phyloP scores from a whole-genome alignment of 1,284 basidiomycete species.

The Exobasidium rhododendri region DNA sequence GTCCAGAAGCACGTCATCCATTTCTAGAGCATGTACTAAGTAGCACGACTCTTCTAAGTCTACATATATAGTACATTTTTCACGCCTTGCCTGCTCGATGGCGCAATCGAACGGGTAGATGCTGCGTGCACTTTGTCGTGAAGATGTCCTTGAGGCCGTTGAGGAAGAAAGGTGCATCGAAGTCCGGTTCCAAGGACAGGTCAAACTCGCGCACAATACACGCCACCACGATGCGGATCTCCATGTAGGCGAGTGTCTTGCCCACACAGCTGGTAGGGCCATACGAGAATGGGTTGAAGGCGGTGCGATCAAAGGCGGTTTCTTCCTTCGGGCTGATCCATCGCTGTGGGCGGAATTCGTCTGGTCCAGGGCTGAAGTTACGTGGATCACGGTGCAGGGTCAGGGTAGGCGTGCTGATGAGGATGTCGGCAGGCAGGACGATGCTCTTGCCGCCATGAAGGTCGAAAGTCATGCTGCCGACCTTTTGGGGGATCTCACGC shows the following conservation, averaged over 20 bases:
- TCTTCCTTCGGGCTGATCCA: conserved; percentile 2
- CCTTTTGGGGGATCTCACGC: conserved; percentile 9
- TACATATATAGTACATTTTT: no score
- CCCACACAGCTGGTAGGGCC: conserved; percentile 14
- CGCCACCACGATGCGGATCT: conserved; percentile 15
- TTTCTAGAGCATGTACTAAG: no score
- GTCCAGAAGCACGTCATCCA: no score
- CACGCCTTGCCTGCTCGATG: no score
- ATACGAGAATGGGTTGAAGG: conserved; percentile 11
- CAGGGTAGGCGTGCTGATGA: conserved; percentile 22
- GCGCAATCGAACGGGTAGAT: background rate
- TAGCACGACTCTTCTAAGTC: no score
- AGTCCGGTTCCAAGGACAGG: background rate
- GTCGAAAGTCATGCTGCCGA: background rate
- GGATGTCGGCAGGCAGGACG: conserved; percentile 9
- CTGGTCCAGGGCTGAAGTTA: conserved; percentile 17
- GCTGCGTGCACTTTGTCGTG: background rate
- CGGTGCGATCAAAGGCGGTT: background rate
- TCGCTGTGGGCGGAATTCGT: conserved; percentile 12
- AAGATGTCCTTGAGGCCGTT: conserved; percentile 13
- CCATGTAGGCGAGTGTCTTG: conserved; percentile 6
- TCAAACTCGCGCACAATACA: conserved; percentile 4
- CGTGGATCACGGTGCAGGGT: conserved; percentile 23
- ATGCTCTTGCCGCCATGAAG: background rate
- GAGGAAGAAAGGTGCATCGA: conserved; percentile 2